Conservation (phyloP, 2,329 filamentous ascomycete species). For the Fusarium acutatum region DNA sequence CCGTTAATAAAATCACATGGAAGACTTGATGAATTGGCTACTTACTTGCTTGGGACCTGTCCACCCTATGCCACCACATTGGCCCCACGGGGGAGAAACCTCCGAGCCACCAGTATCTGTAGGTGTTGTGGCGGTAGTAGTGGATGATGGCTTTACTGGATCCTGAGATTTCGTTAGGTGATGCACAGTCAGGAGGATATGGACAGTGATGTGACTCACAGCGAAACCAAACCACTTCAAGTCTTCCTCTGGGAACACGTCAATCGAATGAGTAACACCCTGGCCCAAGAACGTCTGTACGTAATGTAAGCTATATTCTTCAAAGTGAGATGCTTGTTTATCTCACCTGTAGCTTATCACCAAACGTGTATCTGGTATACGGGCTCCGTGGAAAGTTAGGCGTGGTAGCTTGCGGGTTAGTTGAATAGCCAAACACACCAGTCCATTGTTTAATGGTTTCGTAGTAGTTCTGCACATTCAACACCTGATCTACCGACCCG, state of each 20-base stretch:
- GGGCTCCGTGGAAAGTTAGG: conserved; percentile 48
- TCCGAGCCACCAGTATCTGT: conserved; percentile 9
- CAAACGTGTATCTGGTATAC: conserved; percentile 52
- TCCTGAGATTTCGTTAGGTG: neutral
- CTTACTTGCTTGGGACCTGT: conserved; percentile 18
- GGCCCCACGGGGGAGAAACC: conserved; percentile 27
- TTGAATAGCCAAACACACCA: conserved; percentile 55
- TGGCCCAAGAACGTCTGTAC: conserved; percentile 25
- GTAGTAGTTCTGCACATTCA: conserved; percentile 63
- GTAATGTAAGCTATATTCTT: neutral
- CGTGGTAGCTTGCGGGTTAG: conserved; percentile 42
- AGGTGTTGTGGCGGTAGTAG: neutral
- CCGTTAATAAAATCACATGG: neutral
- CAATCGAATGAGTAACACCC: conserved; percentile 28
- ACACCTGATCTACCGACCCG: conserved; percentile 58
- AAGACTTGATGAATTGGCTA: rapidly evolving
- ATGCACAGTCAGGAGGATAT: neutral
- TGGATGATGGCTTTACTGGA: neutral
- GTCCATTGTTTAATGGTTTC: conserved; percentile 68
- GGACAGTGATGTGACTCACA: neutral
- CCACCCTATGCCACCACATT: conserved; percentile 28
- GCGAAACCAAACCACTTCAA: conserved; percentile 30
- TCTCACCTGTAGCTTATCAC: conserved; percentile 38
- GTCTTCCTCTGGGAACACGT: conserved; percentile 30
- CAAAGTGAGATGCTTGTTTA: rapidly evolving